These are phyloP conservation scores for Manihot esculenta DNA, from an alignment of 441 rosid species.

Conservation along the genomic window DNA sequence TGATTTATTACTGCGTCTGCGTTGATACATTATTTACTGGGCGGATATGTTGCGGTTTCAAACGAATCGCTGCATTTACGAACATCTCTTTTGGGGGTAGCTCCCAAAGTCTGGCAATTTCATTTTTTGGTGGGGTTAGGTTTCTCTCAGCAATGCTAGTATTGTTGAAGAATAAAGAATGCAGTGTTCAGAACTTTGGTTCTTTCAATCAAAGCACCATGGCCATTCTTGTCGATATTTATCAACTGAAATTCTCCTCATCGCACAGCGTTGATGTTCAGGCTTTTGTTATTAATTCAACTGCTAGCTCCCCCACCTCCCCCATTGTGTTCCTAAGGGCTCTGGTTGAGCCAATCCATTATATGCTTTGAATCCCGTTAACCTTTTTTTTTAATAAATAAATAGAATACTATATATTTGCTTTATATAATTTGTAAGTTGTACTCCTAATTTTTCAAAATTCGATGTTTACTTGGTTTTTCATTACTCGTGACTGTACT, in stretches of 20 bases:
- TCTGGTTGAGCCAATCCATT: no score
- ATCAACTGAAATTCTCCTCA: neutral
- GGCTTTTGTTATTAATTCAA: neutral
- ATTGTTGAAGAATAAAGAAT: constrained; percentile 31
- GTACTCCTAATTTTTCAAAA: no score
- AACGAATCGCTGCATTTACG: constrained; percentile 29
- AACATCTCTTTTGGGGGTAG: constrained; percentile 5
- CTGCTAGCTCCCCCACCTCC: neutral
- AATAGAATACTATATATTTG: no score
- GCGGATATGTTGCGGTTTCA: no score
- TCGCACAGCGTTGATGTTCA: neutral
- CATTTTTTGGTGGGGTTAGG: constrained; percentile 11
- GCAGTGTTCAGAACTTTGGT: constrained; percentile 24
- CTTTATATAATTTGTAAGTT: no score
- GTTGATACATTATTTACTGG: neutral
- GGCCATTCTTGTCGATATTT: neutral
- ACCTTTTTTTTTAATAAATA: neutral
- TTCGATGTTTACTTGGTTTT: no score
- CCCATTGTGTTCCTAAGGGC: no score
- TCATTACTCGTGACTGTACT: no score
- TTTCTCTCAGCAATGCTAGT: constrained; percentile 19
- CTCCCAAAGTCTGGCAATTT: constrained; percentile 20
- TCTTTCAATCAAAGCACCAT: constrained; percentile 4
- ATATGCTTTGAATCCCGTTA: no score
- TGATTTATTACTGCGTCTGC: constrained; percentile 15